Evolutionary conservation across 2,329 filamentous ascomycete genomes (phyloP), one percentile per base, ranked within the genome.

Genomic region (Venturia oleaginea): DNA sequence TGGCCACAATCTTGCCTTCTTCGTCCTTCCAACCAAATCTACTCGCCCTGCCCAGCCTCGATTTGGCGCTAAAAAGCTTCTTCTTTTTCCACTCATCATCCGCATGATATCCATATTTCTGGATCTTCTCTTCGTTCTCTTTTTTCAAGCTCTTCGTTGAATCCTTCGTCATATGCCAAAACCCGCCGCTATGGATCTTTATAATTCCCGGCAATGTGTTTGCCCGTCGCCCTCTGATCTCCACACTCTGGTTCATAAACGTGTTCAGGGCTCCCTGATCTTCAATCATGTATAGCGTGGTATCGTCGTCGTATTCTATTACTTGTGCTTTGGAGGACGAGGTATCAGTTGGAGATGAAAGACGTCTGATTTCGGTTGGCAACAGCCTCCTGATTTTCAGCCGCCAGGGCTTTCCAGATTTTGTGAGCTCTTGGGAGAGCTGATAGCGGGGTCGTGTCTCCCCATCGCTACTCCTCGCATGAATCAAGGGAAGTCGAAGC

Each of bases 161-260:
- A 27, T 67, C 67, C 59, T 68, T 68, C 2, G 67, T 69, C 27
- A 68, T 48, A 32, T 69, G 71, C 65, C 66, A 71, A 15, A 72
- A 66, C 30, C 51, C 27, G n/a, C 51, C 27, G 19, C 15, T 13
- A 17, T 32, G 32, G n/a, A 64, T 19, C 8, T 40, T 42, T 19
- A 64, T 64, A 15, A 57, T 22, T 38, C 62, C 62, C 15, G 43
- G 62, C 6, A 64, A 48, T 4, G 62, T 57, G 6, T 37, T 59
- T 24, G 46, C 62, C 42, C 43, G 34, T 24, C 62, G 46, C 51
- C 62, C 62, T 59, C 19, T 46, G 19, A 62, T 62, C 43, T 51
- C 40, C n/a, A 62, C 30, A 27, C 19, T 51, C n/a, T 13, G 40
- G 38, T 32, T 22, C 32, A 37, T 46, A 5, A 62, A 51, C n/a